Evolutionary conservation across 2,329 filamentous ascomycete species (phyloP).

Genomic region (Fusarium duplospermum): DNA sequence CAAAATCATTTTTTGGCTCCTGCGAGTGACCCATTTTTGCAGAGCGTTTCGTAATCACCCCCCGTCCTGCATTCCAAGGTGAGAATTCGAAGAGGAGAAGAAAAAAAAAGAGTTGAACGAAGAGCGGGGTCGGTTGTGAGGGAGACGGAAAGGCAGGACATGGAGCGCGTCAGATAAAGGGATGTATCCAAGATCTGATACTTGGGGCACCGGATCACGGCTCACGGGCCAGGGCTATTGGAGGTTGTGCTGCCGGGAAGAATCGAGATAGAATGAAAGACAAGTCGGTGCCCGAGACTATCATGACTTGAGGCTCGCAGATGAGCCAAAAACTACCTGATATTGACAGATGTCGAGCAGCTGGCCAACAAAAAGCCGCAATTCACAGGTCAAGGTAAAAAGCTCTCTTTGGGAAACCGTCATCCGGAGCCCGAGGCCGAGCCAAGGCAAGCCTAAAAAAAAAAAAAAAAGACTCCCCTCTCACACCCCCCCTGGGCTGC

Average conservation of each 20-base stretch:
- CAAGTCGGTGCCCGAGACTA: neutral
- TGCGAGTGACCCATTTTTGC: neutral
- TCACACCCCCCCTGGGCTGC: neutral
- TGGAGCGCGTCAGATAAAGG: slow-evolving; percentile 29
- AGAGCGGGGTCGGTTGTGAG: slow-evolving; percentile 14
- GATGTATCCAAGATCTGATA: slow-evolving; percentile 8
- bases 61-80: slow-evolving; percentile 16
- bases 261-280: neutral
- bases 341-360: neutral
- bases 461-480: neutral
- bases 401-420: neutral
- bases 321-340: slow-evolving; percentile 1
- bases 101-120: neutral
- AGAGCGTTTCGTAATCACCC: slow-evolving; percentile 14
- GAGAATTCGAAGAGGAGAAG: neutral
- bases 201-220: slow-evolving; percentile 14
- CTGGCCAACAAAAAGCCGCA: slow-evolving; percentile 5
- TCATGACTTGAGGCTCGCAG: neutral
- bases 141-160: neutral
- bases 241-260: neutral
- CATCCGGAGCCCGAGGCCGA: slow-evolving; percentile 1
- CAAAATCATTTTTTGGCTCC: slow-evolving; percentile 1
- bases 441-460: neutral
- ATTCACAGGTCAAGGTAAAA: neutral
- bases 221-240: neutral